Conservation (phyloP, 169 alveolate species). For the Plasmodium vivax region DNA sequence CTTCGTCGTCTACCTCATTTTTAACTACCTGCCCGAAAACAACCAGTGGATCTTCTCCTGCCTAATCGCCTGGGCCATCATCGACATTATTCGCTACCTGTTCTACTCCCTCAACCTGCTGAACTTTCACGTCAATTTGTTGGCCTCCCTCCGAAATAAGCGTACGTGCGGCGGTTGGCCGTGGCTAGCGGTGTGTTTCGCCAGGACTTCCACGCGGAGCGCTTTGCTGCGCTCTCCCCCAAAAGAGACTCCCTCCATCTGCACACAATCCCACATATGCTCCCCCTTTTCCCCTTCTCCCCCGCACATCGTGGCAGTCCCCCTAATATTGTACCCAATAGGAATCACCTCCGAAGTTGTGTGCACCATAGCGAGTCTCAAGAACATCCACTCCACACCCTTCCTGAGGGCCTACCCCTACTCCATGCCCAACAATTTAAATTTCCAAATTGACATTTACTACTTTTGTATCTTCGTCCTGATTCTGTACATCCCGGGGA, state of each 20-base stretch:
- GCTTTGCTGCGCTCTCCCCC: background rate
- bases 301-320: slow-evolving; percentile 7
- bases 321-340: slow-evolving; percentile 64
- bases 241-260: background rate
- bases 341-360: slow-evolving; percentile 73
- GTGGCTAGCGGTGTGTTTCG: background rate
- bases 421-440: slow-evolving; percentile 72
- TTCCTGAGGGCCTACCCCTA: slow-evolving; percentile 61
- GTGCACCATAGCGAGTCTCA: slow-evolving; percentile 42
- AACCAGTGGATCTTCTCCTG: slow-evolving; percentile 67
- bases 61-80: slow-evolving; percentile 58
- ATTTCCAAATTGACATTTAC: slow-evolving; percentile 71
- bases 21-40: slow-evolving; percentile 41
- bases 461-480: slow-evolving; percentile 65
- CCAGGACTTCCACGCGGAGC: background rate
- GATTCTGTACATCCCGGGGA: slow-evolving; percentile 60
- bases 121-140: slow-evolving; percentile 12
- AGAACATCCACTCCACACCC: slow-evolving; percentile 47
- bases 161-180: background rate
- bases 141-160: slow-evolving; percentile 37
- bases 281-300: background rate
- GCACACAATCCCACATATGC: background rate
- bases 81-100: slow-evolving; percentile 60
- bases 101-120: slow-evolving; percentile 30
- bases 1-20: slow-evolving; percentile 50